phyloP scores from a whole-genome alignment of 2,329 filamentous ascomycete genomes.

The Pestalotiopsis sp. region DNA sequence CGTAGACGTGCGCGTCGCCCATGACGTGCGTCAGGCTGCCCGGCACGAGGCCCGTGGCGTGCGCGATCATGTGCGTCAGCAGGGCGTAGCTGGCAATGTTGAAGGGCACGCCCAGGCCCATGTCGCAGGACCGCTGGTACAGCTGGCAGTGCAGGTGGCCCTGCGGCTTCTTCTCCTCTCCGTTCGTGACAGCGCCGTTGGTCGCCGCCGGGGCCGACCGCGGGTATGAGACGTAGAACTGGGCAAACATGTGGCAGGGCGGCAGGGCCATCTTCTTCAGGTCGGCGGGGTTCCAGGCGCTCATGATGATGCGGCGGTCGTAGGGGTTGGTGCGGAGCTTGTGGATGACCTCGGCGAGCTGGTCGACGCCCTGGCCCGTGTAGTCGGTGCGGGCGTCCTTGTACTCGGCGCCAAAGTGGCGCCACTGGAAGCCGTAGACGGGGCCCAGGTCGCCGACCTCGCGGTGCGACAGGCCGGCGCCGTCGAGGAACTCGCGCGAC shows the following conservation, averaged over 20 bases:
- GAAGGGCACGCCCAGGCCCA: conserved; percentile 96
- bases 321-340: conserved; percentile 85
- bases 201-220: conserved; percentile 16
- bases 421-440: conserved; percentile 98
- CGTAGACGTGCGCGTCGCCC: conserved; percentile 97
- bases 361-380: conserved; percentile 85
- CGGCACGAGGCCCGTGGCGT: conserved; percentile 80
- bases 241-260: conserved; percentile 83
- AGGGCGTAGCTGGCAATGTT: conserved; percentile 96
- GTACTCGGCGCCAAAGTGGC: conserved; percentile 94
- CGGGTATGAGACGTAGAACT: conserved; percentile 75
- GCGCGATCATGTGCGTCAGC: conserved; percentile 92
- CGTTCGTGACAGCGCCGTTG: conserved; percentile 19
- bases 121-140: conserved; percentile 94
- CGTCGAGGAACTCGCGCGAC: conserved; percentile 86
- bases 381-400: conserved; percentile 80
- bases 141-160: conserved; percentile 84
- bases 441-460: conserved; percentile 89
- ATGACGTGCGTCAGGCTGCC: conserved; percentile 92
- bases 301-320: conserved; percentile 86
- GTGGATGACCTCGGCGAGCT: conserved; percentile 85
- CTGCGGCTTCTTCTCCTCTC: conserved; percentile 37
- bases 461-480: conserved; percentile 77
- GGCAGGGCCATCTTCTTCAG: conserved; percentile 75
- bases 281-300: conserved; percentile 89